These are phyloP conservation scores for Phaseolus coccineus DNA, from an alignment of 331 rosid species.

Conservation along the genomic window DNA sequence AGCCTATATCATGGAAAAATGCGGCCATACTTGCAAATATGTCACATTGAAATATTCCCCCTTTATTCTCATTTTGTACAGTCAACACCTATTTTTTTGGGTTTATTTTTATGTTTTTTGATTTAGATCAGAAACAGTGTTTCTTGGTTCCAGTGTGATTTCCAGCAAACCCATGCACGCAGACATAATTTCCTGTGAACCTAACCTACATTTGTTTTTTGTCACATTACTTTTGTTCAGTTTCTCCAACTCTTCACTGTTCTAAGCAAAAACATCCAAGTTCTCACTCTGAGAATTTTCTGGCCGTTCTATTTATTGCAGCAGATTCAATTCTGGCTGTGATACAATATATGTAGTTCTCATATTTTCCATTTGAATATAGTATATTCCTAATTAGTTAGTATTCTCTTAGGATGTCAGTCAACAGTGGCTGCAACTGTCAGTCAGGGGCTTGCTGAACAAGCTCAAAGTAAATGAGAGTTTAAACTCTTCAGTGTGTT, in stretches of 20 bases:
- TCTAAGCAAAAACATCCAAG: too few species aligned
- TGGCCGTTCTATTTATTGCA: too few species aligned
- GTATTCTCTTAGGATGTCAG: background rate
- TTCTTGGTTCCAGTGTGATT: too few species aligned
- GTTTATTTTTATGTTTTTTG: too few species aligned
- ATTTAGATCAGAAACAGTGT: too few species aligned
- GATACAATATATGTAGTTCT: background rate
- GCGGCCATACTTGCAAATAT: background rate
- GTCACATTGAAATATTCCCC: background rate
- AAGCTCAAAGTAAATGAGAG: background rate
- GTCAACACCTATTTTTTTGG: background rate
- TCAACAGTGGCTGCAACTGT: background rate
- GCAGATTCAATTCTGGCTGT: too few species aligned
- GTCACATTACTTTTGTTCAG: too few species aligned
- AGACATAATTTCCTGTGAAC: too few species aligned
- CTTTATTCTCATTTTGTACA: background rate
- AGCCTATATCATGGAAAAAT: background rate
- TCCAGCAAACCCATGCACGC: too few species aligned
- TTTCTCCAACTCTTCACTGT: too few species aligned
- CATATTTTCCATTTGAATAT: background rate
- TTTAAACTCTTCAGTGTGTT: background rate
- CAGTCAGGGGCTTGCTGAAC: background rate
- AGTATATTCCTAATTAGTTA: background rate
- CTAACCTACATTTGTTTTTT: too few species aligned
- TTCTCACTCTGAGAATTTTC: too few species aligned